Conservation (phyloP, 495 filamentous ascomycete species). For the Penicillium lagena region DNA sequence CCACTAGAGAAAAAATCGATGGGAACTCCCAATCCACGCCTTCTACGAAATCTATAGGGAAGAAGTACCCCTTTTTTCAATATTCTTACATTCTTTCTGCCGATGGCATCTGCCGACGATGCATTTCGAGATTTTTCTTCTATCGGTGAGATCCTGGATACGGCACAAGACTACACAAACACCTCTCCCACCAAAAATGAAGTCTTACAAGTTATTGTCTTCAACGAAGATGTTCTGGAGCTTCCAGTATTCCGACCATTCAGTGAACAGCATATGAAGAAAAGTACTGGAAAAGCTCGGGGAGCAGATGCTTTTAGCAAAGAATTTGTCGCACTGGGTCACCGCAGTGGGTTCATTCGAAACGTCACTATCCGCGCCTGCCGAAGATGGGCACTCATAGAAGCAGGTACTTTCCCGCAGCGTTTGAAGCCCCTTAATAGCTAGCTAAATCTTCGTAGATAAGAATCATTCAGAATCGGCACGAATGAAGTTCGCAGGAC, state of each 20-base stretch:
- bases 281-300: conserved; percentile 1
- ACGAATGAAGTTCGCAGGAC: conserved; percentile 7
- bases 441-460: conserved; percentile 1
- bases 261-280: not conserved
- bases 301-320: conserved; percentile 10
- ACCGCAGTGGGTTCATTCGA: conserved; percentile 3
- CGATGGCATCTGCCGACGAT: conserved; percentile 3
- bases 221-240: conserved; percentile 1
- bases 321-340: conserved; percentile 3
- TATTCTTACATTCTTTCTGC: conserved; percentile 8
- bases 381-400: conserved; percentile 8
- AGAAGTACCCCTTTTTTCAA: conserved; percentile 9
- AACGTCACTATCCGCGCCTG: conserved; percentile 9
- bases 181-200: not conserved
- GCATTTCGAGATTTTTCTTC: conserved; percentile 6
- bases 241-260: conserved; percentile 4
- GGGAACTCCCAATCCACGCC: conserved; percentile 4
- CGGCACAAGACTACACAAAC: not conserved
- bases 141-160: conserved; percentile 3
- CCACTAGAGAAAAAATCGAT: conserved; percentile 3
- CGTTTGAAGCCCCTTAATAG: not conserved
- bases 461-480: conserved; percentile 3
- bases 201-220: conserved; percentile 1
- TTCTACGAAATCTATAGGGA: conserved; percentile 10
- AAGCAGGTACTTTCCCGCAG: conserved; percentile 2